These are phyloP conservation scores for Apiotrichum gracile DNA, from an alignment of 1,284 basidiomycete species.

Conservation along the genomic window DNA sequence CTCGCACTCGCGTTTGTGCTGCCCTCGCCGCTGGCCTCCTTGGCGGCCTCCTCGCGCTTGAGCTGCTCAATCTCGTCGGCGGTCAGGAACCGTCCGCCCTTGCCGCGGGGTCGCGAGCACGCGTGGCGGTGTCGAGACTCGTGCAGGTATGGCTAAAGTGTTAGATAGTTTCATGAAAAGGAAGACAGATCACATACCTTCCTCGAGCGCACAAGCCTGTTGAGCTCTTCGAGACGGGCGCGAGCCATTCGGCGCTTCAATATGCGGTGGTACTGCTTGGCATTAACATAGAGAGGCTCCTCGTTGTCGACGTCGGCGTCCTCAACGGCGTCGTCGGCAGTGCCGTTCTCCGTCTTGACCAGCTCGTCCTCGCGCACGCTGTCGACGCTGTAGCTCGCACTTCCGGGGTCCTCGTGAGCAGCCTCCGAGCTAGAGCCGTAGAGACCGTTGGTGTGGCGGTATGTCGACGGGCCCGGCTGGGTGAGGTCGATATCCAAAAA, in stretches of 20 bases:
- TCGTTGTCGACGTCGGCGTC: conserved; percentile 59
- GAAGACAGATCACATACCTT: conserved; percentile 57
- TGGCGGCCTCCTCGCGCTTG: conserved; percentile 42
- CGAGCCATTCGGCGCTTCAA: conserved; percentile 83
- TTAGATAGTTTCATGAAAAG: not conserved
- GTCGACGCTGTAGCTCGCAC: not conserved
- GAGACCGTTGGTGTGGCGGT: conserved; percentile 12
- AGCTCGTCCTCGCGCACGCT: conserved; percentile 13
- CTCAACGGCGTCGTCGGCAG: conserved; percentile 9
- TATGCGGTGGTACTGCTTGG: conserved; percentile 95
- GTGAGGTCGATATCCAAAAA: conserved; percentile 29
- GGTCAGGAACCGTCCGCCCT: conserved; percentile 92
- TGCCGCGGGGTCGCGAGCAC: conserved; percentile 90
- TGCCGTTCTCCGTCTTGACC: conserved; percentile 23
- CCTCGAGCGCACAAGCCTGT: conserved; percentile 79
- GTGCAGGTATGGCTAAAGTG: conserved; percentile 83
- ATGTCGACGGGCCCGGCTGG: conserved; percentile 30
- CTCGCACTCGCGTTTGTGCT: not conserved
- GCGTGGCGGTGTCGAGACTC: conserved; percentile 97
- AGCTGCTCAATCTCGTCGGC: conserved; percentile 71
- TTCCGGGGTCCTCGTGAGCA: conserved; percentile 9
- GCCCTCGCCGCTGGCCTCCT: conserved; percentile 6
- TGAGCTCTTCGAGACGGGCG: conserved; percentile 83
- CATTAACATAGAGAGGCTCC: conserved; percentile 93
- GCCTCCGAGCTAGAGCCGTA: conserved; percentile 12